Percentiles rank a stretch among this genome's conserved stretches.
phyloP scores from a whole-genome alignment of 2,329 filamentous ascomycete species.

The Fusarium compactum region DNA sequence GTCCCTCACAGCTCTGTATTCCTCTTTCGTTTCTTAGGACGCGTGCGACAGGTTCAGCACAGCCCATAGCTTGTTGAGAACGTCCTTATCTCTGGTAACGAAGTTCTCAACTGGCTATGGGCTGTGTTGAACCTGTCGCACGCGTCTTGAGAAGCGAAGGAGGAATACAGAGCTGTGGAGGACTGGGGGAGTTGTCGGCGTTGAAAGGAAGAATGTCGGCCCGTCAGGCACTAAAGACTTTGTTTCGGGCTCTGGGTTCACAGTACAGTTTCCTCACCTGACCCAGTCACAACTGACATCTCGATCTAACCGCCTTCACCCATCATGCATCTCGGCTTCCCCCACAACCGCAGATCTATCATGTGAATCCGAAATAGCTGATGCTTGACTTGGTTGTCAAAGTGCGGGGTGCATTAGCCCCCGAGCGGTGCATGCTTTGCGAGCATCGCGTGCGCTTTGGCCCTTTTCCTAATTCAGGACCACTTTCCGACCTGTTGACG shows the following conservation, averaged over 20 bases:
- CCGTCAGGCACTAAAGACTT: too few relatives aligned
- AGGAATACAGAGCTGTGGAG: neutral
- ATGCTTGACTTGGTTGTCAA: neutral
- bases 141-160: neutral
- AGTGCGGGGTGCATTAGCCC: slow-evolving; percentile 37
- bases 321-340: neutral
- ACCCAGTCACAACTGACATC: neutral
- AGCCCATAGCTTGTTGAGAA: too few relatives aligned
- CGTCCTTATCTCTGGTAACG: too few relatives aligned
- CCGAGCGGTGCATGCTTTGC: slow-evolving; percentile 13
- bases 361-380: slow-evolving; percentile 1
- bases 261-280: neutral
- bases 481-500: slow-evolving; percentile 36
- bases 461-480: slow-evolving; percentile 23
- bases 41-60: neutral
- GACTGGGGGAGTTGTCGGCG: neutral
- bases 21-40: neutral
- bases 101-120: too few relatives aligned
- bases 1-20: neutral
- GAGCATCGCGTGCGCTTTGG: slow-evolving; percentile 13
- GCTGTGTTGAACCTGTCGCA: neutral
- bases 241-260: too few relatives aligned
- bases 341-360: slow-evolving; percentile 11
- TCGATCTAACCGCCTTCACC: neutral
- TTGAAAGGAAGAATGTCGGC: neutral